phyloP scores from a whole-genome alignment of 177 flowering plant species.

The Vitis hybrid region DNA sequence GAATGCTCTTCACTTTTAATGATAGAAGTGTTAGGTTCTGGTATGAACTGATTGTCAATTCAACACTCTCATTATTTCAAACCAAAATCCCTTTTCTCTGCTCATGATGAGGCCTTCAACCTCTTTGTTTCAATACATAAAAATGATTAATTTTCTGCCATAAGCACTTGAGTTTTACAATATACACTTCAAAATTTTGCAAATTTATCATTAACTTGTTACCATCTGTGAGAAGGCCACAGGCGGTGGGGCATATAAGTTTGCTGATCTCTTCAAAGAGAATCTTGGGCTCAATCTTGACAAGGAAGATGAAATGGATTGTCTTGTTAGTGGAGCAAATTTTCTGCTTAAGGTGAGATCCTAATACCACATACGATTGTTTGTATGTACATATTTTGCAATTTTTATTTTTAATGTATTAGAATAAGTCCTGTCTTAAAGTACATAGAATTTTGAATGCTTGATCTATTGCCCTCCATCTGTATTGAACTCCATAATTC shows the following conservation, averaged over 20 bases:
- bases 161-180: neutral
- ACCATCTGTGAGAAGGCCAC: constrained; percentile 50
- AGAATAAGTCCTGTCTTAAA: no score
- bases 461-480: no score
- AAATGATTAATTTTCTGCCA: neutral
- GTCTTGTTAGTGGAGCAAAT: constrained; percentile 71
- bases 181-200: neutral
- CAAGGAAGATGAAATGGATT: constrained; percentile 75
- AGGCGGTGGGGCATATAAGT: constrained; percentile 74
- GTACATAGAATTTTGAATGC: no score
- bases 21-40: neutral
- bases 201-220: neutral
- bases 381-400: constrained; percentile 1
- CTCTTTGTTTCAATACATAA: neutral
- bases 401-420: neutral
- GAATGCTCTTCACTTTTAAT: neutral
- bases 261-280: constrained; percentile 62
- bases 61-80: neutral
- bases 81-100: neutral
- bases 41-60: neutral
- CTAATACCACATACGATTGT: constrained; percentile 5
- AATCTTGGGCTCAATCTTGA: constrained; percentile 61
- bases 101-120: neutral
- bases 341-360: constrained; percentile 63
- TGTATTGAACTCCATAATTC: no score